Evolutionary conservation across 805 yeast species (phyloP), one percentile per base, ranked within the genome.

Genomic region (Wilhelminamyces savonicus): DNA sequence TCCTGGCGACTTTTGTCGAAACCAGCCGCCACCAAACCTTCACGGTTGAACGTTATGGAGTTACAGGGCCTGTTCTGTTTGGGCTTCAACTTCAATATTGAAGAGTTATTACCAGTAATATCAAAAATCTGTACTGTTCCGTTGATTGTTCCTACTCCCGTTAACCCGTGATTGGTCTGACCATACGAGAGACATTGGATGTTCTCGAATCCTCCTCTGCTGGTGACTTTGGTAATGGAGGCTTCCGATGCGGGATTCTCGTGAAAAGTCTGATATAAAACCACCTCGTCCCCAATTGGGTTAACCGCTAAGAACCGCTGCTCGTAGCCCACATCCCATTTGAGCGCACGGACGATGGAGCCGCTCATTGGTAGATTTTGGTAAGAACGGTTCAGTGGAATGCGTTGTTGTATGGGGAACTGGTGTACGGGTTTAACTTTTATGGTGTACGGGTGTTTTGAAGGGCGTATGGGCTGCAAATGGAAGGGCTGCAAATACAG

Each of bases 281-380:
- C 59, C 2, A 85, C 78, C 42, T 82, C 90, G 49, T 87, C 95
- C 3, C 94, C 78, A 17, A 83, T 68, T 2, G 94, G 92, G 39
- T 76, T 80, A 5, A 81, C 78, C 0, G 83, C 78, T 9, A 83
- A 54, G 43, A 74, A 79, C 28, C 67, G 69, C 46, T 79, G 83
- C 25, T 66, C 69, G 25, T 55, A 54, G 5, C 69, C 75, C n/a
- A 45, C 41, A 34, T 74, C 77, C 87, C 87, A 79, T 25, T 67
- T 67, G 29, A 54, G 47, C 7, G 82, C 79, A 32, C 79, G 62
- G n/a, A 66, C 59, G 8, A 79, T 71, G 21, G 72, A 66, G 4
- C 83, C 83, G 24, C 78, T 66, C 80, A 76, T 76, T 21, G 19
- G 8, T 6, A 8, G 8, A 8, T 8, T 7, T 7, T 17, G 19